A percentile compares a stretch with the other conserved stretches of the same genome.
These are phyloP conservation scores for Hypholoma sublateritium DNA, from an alignment of 768 basidiomycete genomes.

Conservation along the genomic window DNA sequence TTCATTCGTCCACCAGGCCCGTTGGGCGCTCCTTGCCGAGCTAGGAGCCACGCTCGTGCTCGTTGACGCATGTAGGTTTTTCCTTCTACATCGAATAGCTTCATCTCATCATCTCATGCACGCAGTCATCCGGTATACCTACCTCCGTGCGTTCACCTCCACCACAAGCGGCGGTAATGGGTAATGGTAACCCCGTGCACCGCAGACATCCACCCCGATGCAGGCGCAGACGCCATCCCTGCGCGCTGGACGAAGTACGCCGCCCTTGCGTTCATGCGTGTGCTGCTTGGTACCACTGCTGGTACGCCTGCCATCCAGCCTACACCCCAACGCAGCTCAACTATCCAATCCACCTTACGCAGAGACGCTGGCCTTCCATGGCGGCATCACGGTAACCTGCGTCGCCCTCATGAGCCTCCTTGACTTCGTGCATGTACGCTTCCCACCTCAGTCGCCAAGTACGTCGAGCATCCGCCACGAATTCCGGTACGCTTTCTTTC, in stretches of 20 bases:
- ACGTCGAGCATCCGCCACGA: conserved; percentile 57
- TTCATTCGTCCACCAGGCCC: conserved; percentile 19
- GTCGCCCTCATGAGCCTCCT: conserved; percentile 47
- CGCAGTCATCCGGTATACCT: conserved; percentile 77
- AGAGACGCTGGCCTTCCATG: conserved; percentile 80
- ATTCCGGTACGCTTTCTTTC: conserved; percentile 46
- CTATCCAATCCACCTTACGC: neutral
- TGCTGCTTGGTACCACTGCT: conserved; percentile 63
- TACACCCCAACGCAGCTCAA: neutral
- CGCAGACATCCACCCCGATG: conserved; percentile 24
- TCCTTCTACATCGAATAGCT: neutral
- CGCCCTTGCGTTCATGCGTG: conserved; percentile 48
- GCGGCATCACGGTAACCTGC: conserved; percentile 60
- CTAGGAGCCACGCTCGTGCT: conserved; percentile 60
- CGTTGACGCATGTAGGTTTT: conserved; percentile 64
- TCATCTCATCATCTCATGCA: neutral
- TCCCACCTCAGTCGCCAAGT: conserved; percentile 9
- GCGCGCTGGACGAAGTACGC: conserved; percentile 56
- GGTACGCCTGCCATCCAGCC: conserved; percentile 47
- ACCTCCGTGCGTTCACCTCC: conserved; percentile 45
- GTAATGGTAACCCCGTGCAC: neutral
- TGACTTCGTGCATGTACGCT: conserved; percentile 31
- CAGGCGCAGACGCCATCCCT: no score
- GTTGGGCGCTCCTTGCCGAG: conserved; percentile 59
- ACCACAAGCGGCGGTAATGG: neutral